Conservation (phyloP, 2,329 filamentous ascomycete genomes). For the Ascocoryne sarcoides region DNA sequence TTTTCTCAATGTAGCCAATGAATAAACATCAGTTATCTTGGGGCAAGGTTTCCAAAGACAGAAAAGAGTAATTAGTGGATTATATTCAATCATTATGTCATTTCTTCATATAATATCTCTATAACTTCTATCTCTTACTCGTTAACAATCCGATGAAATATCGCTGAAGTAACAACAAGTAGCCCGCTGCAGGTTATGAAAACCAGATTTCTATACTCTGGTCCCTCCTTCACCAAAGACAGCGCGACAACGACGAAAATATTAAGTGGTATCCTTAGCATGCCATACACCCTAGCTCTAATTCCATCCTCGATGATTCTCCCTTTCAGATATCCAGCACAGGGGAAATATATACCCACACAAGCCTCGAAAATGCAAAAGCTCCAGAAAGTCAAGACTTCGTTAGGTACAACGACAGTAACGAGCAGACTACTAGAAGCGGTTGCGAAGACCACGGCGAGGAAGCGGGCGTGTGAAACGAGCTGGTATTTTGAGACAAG, state of each 20-base stretch:
- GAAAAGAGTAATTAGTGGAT: too few species aligned
- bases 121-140: too few species aligned
- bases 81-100: too few species aligned
- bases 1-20: too few species aligned
- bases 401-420: slow-evolving; percentile 34
- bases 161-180: slow-evolving; percentile 18
- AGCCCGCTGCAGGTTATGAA: slow-evolving; percentile 27
- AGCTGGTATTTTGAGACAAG: slow-evolving; percentile 22
- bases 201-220: slow-evolving; percentile 25
- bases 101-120: too few species aligned
- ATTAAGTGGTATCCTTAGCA: slow-evolving; percentile 51
- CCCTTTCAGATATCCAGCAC: slow-evolving; percentile 46
- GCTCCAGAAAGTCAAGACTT: slow-evolving; percentile 41
- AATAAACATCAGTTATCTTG: too few species aligned
- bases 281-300: slow-evolving; percentile 45
- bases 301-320: slow-evolving; percentile 44
- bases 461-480: slow-evolving; percentile 26
- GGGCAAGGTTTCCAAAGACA: too few species aligned
- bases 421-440: slow-evolving; percentile 33
- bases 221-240: slow-evolving; percentile 36
- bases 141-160: slow-evolving; percentile 20
- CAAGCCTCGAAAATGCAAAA: slow-evolving; percentile 50
- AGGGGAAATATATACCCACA: slow-evolving; percentile 49
- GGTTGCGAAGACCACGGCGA: slow-evolving; percentile 33
- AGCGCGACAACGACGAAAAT: slow-evolving; percentile 45